Evolutionary conservation across 371 early-diverging fungal species (phyloP).

Genomic region (Massospora cicadina): DNA sequence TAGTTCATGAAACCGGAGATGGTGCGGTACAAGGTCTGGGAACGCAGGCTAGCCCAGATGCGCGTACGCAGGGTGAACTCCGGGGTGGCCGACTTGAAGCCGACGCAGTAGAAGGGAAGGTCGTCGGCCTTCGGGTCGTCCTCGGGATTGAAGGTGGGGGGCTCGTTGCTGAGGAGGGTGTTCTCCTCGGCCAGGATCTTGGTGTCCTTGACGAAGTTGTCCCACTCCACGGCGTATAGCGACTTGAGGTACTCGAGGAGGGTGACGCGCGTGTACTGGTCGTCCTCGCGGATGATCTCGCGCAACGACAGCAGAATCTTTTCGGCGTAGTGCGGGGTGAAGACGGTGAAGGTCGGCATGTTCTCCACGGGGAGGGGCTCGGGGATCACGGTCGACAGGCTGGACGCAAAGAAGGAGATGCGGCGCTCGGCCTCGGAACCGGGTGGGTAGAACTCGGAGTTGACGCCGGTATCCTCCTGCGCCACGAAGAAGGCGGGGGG

Average conservation of each 20-base stretch:
- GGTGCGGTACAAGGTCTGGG: slow-evolving; percentile 82
- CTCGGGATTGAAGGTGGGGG: slow-evolving; percentile 5
- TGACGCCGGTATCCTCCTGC: slow-evolving; percentile 64
- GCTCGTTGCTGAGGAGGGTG: slow-evolving; percentile 14
- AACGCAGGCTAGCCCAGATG: slow-evolving; percentile 76
- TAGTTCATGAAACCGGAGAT: slow-evolving; percentile 85
- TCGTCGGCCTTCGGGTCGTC: slow-evolving; percentile 27
- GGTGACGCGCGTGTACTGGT: slow-evolving; percentile 61
- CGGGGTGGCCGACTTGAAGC: slow-evolving; percentile 63
- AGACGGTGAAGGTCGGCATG: slow-evolving; percentile 77
- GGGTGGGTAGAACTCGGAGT: slow-evolving; percentile 56
- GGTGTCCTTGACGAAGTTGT: slow-evolving; percentile 78
- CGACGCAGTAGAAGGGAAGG: slow-evolving; percentile 62
- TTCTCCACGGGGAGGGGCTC: slow-evolving; percentile 61
- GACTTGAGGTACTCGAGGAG: slow-evolving; percentile 74
- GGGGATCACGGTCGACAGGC: slow-evolving; percentile 69
- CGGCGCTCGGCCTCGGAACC: slow-evolving; percentile 72
- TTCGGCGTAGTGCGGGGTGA: slow-evolving; percentile 80
- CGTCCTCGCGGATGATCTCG: slow-evolving; percentile 73
- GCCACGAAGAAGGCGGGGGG: slow-evolving; percentile 68
- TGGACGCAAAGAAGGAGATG: slow-evolving; percentile 76
- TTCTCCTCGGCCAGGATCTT: slow-evolving; percentile 59
- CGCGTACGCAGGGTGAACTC: slow-evolving; percentile 72
- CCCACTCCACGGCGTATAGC: slow-evolving; percentile 71
- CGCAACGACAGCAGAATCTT: slow-evolving; percentile 68